Evolutionary conservation across 2,329 filamentous ascomycete genomes (phyloP).

Genomic region (Westerdykella sp.): DNA sequence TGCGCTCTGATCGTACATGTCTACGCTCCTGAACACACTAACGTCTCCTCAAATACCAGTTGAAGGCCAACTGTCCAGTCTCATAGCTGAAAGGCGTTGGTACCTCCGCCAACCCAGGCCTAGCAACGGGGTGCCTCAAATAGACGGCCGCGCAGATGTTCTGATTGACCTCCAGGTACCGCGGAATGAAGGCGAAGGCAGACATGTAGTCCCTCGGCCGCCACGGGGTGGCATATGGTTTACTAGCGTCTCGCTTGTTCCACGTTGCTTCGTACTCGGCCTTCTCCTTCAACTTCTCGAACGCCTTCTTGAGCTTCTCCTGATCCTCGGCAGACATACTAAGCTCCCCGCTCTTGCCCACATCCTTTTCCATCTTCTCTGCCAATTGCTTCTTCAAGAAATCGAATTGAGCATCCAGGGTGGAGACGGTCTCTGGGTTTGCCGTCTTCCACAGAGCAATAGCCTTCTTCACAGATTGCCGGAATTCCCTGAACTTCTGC

Average conservation of each 20-base stretch:
- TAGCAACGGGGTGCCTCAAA: conserved; percentile 83
- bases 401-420: conserved; percentile 42
- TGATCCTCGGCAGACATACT: conserved; percentile 49
- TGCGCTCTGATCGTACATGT: neutral
- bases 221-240: conserved; percentile 88
- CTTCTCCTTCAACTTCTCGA: conserved; percentile 62
- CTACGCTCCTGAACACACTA: conserved; percentile 38
- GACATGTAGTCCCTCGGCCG: conserved; percentile 77
- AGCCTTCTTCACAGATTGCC: conserved; percentile 57
- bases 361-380: conserved; percentile 1
- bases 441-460: conserved; percentile 49
- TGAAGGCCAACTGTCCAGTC: conserved; percentile 76
- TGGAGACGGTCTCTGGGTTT: conserved; percentile 43
- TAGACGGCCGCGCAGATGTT: conserved; percentile 95
- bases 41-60: conserved; percentile 85
- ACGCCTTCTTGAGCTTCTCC: conserved; percentile 49
- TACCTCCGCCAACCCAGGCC: conserved; percentile 65
- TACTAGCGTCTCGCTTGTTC: conserved; percentile 41
- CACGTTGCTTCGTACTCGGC: conserved; percentile 64
- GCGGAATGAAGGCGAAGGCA: conserved; percentile 88
- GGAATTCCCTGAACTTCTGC: conserved; percentile 67
- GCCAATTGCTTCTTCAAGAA: conserved; percentile 34
- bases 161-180: conserved; percentile 96
- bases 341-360: conserved; percentile 8
- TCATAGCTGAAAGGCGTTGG: conserved; percentile 71